Base-by-base conservation (phyloP, 192 early-diverging fungal genomes). In the Phycomyces nitens region DNA sequence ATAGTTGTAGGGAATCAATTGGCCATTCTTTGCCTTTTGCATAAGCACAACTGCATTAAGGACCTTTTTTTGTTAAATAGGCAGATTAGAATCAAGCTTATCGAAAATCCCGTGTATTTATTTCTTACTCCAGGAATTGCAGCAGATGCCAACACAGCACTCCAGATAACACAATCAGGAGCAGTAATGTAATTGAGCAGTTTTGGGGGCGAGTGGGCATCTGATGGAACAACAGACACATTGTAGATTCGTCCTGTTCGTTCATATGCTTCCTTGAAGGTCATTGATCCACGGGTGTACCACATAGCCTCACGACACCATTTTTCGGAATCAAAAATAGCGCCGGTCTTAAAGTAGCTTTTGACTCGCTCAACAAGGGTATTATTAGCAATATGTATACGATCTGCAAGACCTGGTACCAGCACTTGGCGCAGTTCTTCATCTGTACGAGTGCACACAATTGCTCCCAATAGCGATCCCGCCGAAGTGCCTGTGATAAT, bases 221-320 rank as follows among this genome's bases (percentile, higher is more conserved):
- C 89, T 53, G 80, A 84, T 0, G 89, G 82, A 20, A 89, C 83
- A 21, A 93, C 89, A 7, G 91, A 84, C 44, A 96, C 89, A 76
- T 92, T 95, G 24, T 95, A 84, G 12, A 95, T 81, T 53, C 89
- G 79, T 10, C 96, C 96, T 0, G 96, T 95, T 53, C 87, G 71
- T 58, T 86, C 82, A 74, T 93, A 95, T 0, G 96, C 96, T 75
- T 98, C 96, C 47, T 81, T 64, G 64, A 98, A 98, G 0, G 96
- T 98, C 69, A 92, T 66, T 18, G 86, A 85, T 9, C 92, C 93
- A 58, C 80, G 82, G 11, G 84, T 86, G 38, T 87, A 73, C 82
- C 88, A 86, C 59, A 87, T 84, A 6, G 77, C 76, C 42, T 89
- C 83, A 8, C 76, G 69, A 38, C 83, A 82, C 88, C 88, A 89